A percentile compares a stretch with the other conserved stretches of the same genome.
phyloP scores from a whole-genome alignment of 164 flowering plant genomes.

The Magnolia officinalis region DNA sequence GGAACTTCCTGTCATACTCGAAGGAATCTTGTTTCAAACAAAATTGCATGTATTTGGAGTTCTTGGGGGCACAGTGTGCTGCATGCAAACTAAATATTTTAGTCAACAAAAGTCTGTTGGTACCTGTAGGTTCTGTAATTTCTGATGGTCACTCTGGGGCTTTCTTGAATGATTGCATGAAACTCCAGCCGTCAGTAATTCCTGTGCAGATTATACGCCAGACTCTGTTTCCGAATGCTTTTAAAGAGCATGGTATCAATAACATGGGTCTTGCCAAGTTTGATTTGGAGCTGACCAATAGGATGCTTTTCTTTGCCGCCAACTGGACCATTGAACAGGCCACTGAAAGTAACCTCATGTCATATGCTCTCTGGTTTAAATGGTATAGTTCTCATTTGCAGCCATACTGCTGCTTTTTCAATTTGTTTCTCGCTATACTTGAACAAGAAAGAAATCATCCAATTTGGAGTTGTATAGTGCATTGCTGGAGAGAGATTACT shows the following conservation, averaged over 20 bases:
- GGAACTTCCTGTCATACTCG: slow-evolving; percentile 47
- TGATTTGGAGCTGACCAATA: slow-evolving; percentile 27
- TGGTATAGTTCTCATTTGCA: slow-evolving; percentile 47
- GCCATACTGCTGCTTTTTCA: slow-evolving; percentile 42
- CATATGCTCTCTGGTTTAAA: slow-evolving; percentile 59
- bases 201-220: slow-evolving; percentile 26
- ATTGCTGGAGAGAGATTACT: slow-evolving; percentile 33
- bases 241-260: slow-evolving; percentile 3
- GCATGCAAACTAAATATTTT: slow-evolving; percentile 24
- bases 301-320: slow-evolving; percentile 71
- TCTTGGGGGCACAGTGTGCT: slow-evolving; percentile 58
- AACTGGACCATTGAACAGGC: slow-evolving; percentile 88
- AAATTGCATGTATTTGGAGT: slow-evolving; percentile 72
- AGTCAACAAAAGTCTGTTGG: not conserved
- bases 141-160: slow-evolving; percentile 4
- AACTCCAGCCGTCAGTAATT: slow-evolving; percentile 12
- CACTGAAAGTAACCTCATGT: slow-evolving; percentile 47
- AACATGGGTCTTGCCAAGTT: slow-evolving; percentile 11
- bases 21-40: slow-evolving; percentile 57
- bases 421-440: slow-evolving; percentile 30
- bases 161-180: slow-evolving; percentile 19
- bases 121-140: slow-evolving; percentile 8
- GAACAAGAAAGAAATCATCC: slow-evolving; percentile 48
- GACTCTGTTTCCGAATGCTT: slow-evolving; percentile 37
- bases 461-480: slow-evolving; percentile 53